Conservation (phyloP, 805 yeast species). For the Saturnispora halmiae region DNA sequence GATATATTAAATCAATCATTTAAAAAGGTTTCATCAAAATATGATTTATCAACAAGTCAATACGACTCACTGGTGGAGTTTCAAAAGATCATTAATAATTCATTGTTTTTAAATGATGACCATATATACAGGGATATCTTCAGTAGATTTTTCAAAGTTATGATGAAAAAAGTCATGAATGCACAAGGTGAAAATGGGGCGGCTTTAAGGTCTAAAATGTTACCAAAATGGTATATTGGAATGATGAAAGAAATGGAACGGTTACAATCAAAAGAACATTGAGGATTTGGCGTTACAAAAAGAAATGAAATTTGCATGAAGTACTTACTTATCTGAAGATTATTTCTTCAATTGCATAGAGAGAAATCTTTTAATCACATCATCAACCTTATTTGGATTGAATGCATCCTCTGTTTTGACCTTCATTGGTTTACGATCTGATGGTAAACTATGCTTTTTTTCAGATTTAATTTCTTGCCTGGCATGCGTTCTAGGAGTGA, state of each 20-base stretch:
- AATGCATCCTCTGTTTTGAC: too few relatives aligned
- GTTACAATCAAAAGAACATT: slow-evolving; percentile 5
- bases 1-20: slow-evolving; percentile 35
- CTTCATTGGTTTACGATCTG: too few relatives aligned
- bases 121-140: slow-evolving; percentile 25
- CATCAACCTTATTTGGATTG: too few relatives aligned
- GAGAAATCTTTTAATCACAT: too few relatives aligned
- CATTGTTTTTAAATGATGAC: slow-evolving; percentile 21
- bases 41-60: slow-evolving; percentile 46
- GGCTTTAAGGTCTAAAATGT: slow-evolving; percentile 20
- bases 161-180: slow-evolving; percentile 26
- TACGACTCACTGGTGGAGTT: slow-evolving; percentile 36
- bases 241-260: slow-evolving; percentile 10
- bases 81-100: slow-evolving; percentile 29
- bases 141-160: slow-evolving; percentile 24
- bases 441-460: too few relatives aligned
- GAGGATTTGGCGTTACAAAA: too few relatives aligned
- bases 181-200: slow-evolving; percentile 19
- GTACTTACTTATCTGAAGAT: too few relatives aligned
- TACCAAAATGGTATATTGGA: slow-evolving; percentile 20
- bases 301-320: too few relatives aligned
- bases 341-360: too few relatives aligned
- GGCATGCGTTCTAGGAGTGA: slow-evolving; percentile 1
- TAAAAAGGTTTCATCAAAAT: slow-evolving; percentile 37
- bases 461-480: neutral